These are phyloP conservation scores for Maudiozyma saulgeensis DNA, from an alignment of 805 yeast species.

Conservation along the genomic window DNA sequence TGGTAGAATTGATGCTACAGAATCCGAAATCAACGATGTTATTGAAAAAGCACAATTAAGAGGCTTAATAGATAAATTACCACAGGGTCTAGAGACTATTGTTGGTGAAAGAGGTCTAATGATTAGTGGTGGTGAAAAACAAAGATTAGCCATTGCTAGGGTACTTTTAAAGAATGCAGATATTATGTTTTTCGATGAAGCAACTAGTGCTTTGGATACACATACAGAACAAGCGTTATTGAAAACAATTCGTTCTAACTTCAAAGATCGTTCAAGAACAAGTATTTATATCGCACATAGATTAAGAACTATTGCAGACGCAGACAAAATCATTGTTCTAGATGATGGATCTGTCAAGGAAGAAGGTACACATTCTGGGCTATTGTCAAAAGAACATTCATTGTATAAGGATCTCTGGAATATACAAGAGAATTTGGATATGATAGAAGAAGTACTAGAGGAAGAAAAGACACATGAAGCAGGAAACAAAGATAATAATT, in stretches of 20 bases:
- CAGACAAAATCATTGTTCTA: constrained; percentile 86
- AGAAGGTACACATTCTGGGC: constrained; percentile 70
- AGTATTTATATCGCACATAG: constrained; percentile 91
- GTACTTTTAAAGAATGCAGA: constrained; percentile 79
- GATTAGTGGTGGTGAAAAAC: constrained; percentile 99
- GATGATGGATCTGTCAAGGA: constrained; percentile 72
- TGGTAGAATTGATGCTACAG: constrained; percentile 66
- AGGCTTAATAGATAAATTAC: constrained; percentile 54
- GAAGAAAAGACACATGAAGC: constrained; percentile 2
- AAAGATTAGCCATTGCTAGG: constrained; percentile 87
- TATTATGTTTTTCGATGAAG: constrained; percentile 92
- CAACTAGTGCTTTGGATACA: constrained; percentile 92
- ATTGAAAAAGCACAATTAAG: constrained; percentile 64
- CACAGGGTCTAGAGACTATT: constrained; percentile 74
- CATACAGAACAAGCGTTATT: constrained; percentile 85
- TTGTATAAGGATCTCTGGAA: constrained; percentile 80
- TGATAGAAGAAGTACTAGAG: constrained; percentile 34
- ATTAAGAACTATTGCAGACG: constrained; percentile 83
- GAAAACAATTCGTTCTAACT: constrained; percentile 60
- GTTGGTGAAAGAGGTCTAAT: constrained; percentile 98
- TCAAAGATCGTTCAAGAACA: constrained; percentile 52
- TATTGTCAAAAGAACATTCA: constrained; percentile 46
- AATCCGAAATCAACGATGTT: constrained; percentile 57
- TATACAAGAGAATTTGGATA: constrained; percentile 73
- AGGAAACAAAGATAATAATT: background rate